phyloP scores from a whole-genome alignment of 2,329 filamentous ascomycete species.

The Xenoacremonium recifei region DNA sequence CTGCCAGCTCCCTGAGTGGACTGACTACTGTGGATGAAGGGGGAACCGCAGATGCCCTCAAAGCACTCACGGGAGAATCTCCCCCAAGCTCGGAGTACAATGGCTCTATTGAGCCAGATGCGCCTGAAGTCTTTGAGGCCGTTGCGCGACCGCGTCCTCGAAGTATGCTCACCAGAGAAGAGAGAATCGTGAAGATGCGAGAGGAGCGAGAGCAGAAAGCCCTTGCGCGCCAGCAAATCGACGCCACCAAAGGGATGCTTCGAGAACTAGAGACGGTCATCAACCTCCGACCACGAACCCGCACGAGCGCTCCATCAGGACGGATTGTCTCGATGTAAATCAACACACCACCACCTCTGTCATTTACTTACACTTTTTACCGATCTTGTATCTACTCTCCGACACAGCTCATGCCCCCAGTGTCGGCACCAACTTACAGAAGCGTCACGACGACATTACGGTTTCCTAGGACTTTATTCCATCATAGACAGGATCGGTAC shows the following conservation, averaged over 20 bases:
- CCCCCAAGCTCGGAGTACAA: conserved; percentile 52
- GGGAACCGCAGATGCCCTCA: conserved; percentile 60
- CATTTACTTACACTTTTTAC: conserved; percentile 2
- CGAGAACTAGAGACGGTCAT: conserved; percentile 91
- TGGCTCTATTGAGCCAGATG: conserved; percentile 59
- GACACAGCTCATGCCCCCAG: neutral
- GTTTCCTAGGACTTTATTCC: conserved; percentile 8
- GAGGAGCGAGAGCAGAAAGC: conserved; percentile 80
- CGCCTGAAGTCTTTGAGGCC: conserved; percentile 86
- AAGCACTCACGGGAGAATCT: conserved; percentile 72
- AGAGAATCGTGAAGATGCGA: conserved; percentile 82
- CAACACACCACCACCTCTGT: conserved; percentile 3
- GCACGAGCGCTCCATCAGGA: conserved; percentile 35
- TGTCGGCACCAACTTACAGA: neutral
- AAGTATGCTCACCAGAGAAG: conserved; percentile 75
- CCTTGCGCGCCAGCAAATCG: conserved; percentile 67
- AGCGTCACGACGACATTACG: conserved; percentile 13
- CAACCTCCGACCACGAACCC: conserved; percentile 45
- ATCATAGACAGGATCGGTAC: conserved; percentile 11
- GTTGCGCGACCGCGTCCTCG: conserved; percentile 71
- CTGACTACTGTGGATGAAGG: conserved; percentile 60
- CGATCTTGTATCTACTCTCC: conserved; percentile 4
- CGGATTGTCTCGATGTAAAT: conserved; percentile 45
- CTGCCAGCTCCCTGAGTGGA: conserved; percentile 64
- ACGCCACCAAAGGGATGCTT: conserved; percentile 86